phyloP scores from a whole-genome alignment of 2,329 filamentous ascomycete genomes.

The Trichoderma sp. region DNA sequence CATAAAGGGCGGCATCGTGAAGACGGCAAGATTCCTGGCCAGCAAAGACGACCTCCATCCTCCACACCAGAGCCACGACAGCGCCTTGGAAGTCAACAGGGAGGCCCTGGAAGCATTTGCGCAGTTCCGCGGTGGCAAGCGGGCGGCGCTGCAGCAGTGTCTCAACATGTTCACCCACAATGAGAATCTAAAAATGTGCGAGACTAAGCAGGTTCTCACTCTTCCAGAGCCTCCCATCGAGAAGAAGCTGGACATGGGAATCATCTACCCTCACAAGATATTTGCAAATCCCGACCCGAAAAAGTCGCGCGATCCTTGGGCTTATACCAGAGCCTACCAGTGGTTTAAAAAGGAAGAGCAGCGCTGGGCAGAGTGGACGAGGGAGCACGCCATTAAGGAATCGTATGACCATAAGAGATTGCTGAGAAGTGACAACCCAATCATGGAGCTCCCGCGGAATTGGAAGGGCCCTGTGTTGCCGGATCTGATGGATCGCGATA shows the following conservation, averaged over 20 bases:
- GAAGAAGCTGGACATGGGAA: constrained; percentile 25
- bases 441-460: constrained; percentile 31
- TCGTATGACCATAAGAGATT: constrained; percentile 21
- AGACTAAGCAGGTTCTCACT: constrained; percentile 40
- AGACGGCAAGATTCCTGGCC: constrained; percentile 24
- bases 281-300: constrained; percentile 27
- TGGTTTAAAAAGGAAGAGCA: constrained; percentile 26
- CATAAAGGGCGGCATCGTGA: constrained; percentile 29
- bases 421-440: constrained; percentile 18
- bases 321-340: constrained; percentile 31
- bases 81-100: constrained; percentile 6
- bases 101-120: constrained; percentile 34
- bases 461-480: constrained; percentile 28
- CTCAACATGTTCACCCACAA: constrained; percentile 40
- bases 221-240: constrained; percentile 32
- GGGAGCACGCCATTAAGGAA: constrained; percentile 25
- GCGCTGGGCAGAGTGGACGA: constrained; percentile 27
- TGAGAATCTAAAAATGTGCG: constrained; percentile 42
- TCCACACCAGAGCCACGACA: neutral
- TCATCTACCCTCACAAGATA: constrained; percentile 28
- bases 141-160: constrained; percentile 48
- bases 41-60: neutral
- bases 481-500: constrained; percentile 29
- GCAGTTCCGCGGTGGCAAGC: constrained; percentile 43
- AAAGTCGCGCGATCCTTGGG: constrained; percentile 31